Base-by-base conservation (phyloP, 1,139 yeast species). In the Torulaspora pretoriensis region DNA sequence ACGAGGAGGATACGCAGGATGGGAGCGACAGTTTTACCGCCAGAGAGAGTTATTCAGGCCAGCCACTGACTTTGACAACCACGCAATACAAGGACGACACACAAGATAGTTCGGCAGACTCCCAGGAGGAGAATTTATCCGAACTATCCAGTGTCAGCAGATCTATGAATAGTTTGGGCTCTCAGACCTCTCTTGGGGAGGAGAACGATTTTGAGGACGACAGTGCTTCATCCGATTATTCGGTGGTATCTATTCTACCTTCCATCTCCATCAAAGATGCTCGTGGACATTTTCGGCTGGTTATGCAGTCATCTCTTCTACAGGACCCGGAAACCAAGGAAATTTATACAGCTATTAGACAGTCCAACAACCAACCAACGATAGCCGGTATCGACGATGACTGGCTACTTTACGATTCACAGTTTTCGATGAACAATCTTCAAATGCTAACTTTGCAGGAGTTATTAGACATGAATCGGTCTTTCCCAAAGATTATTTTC, bases 341-440 rank as follows among this genome's bases (percentile, higher is more conserved):
- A 35, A 46, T 59, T 12, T 51, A 50, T 33, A 64, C 68, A 2
- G 67, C 66, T 1, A 59, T 64, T 2, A 57, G 67, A 45, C 67
- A 64, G 40, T 60, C 63, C 5, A 62, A 61, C 39, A 61, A 59
- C 40, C 51, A 53, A 29, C 59, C 61, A 1, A 50, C 56, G 17
- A 52, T 50, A 9, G 63, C 66, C 2, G 55, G 56, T 24, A 57
- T 63, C 34, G 59, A 60, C 14, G 72, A 68, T 43, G 71, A 68
- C 45, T 69, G 73, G 73, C 51, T 68, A 9, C 51, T 68, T 2
- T 69, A 68, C 43, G 73, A 69, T 51, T 59, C 65, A 3, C 53
- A 57, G 4, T 69, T 68, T 44, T 61, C 68, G 4, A 56, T 68
- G 61, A 53, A 61, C 26, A 68, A 69, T 46, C 46, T 68, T 29